A percentile compares a stretch with the other conserved stretches of the same genome.
Conservation (phyloP, 805 yeast species). For the Candida sakaeoensis region DNA sequence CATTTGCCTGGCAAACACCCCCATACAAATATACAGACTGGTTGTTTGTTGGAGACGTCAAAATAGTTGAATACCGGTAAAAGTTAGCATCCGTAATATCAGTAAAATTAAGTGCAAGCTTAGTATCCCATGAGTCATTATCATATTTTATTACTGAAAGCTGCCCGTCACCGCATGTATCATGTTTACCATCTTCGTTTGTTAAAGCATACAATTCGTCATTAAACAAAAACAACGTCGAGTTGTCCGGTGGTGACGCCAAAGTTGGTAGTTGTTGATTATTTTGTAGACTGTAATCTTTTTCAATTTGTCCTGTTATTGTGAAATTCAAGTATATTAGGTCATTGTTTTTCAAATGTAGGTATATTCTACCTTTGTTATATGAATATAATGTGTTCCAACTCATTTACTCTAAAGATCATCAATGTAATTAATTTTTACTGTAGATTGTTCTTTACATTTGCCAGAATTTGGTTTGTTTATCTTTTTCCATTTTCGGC, state of each 20-base stretch:
- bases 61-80: conserved; percentile 36
- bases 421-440: no score
- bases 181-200: conserved; percentile 8
- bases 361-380: conserved; percentile 28
- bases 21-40: conserved; percentile 52
- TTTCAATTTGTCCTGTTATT: conserved; percentile 18
- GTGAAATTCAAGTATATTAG: conserved; percentile 33
- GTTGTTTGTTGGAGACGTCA: conserved; percentile 35
- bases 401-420: neutral
- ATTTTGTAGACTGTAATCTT: conserved; percentile 16
- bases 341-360: conserved; percentile 35
- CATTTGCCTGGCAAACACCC: conserved; percentile 33
- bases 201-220: conserved; percentile 28
- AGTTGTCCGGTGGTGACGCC: conserved; percentile 29
- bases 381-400: conserved; percentile 38
- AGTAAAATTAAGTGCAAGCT: conserved; percentile 8
- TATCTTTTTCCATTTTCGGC: conserved; percentile 3
- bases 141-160: conserved; percentile 20
- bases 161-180: conserved; percentile 25
- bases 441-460: neutral
- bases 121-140: conserved; percentile 18
- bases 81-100: conserved; percentile 23
- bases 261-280: conserved; percentile 20
- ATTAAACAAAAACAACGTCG: conserved; percentile 29
- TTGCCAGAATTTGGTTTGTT: neutral